These are phyloP conservation scores for Rhodamnia rubescens DNA, from an alignment of 345 rosid genomes.

Conservation along the genomic window DNA sequence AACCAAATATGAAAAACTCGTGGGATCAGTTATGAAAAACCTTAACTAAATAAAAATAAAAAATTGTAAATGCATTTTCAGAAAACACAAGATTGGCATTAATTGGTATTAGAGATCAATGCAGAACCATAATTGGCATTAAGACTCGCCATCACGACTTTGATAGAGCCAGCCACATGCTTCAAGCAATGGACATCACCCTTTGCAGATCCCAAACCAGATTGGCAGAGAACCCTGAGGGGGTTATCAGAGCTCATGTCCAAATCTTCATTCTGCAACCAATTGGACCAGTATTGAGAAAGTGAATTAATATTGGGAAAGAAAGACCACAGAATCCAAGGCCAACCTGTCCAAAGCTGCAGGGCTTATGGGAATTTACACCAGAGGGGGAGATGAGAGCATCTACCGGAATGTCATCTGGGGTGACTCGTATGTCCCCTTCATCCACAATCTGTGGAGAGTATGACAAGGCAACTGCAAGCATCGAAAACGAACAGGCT, in stretches of 20 bases:
- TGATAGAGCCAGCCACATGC: neutral
- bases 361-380: constrained; percentile 40
- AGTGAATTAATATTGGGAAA: neutral
- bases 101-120: no score
- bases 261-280: constrained; percentile 19
- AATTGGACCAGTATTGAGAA: neutral
- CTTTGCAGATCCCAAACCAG: neutral
- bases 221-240: neutral
- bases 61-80: no score
- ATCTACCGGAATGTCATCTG: constrained; percentile 51
- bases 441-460: constrained; percentile 78
- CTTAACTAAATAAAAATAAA: no score
- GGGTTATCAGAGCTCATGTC: neutral
- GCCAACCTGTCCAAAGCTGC: constrained; percentile 51
- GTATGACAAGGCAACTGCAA: constrained; percentile 89
- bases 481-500: neutral
- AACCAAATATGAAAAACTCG: constrained; percentile 33
- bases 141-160: neutral
- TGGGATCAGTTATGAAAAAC: no score
- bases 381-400: constrained; percentile 76
- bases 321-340: neutral
- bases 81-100: no score
- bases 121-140: no score
- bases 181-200: neutral
- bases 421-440: constrained; percentile 49